A percentile compares a stretch with the other conserved stretches of the same genome.
phyloP scores from a whole-genome alignment of 2,329 filamentous ascomycete species.

The Lecanoromycetidae sp. region DNA sequence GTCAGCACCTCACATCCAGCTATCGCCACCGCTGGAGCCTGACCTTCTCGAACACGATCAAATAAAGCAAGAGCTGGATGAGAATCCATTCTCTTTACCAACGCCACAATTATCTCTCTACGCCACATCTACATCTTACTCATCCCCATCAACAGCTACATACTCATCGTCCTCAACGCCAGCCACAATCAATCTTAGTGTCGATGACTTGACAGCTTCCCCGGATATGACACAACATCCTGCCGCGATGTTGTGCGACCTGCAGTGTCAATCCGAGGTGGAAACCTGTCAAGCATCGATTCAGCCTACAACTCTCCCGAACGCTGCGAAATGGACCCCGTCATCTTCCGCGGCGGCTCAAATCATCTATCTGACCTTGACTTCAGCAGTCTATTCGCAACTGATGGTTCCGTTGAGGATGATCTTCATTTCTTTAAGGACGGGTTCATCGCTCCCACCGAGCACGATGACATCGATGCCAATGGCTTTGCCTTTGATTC shows the following conservation, averaged over 20 bases:
- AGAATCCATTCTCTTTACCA: constrained; percentile 22
- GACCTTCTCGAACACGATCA: constrained; percentile 10
- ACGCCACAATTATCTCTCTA: constrained; percentile 13
- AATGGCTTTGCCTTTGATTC: constrained; percentile 41
- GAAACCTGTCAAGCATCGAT: constrained; percentile 37
- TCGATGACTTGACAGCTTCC: constrained; percentile 41
- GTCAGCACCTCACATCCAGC: constrained; percentile 22
- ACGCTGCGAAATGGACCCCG: constrained; percentile 15
- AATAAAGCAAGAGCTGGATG: constrained; percentile 31
- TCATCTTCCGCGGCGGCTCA: constrained; percentile 20
- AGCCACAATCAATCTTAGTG: constrained; percentile 21
- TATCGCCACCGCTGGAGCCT: constrained; percentile 8
- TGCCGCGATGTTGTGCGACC: constrained; percentile 99
- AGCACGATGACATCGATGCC: constrained; percentile 19
- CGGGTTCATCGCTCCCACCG: constrained; percentile 59
- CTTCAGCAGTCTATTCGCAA: constrained; percentile 49
- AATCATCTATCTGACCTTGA: constrained; percentile 54
- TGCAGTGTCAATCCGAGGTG: constrained; percentile 98
- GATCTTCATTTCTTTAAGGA: constrained; percentile 67
- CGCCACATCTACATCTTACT: constrained; percentile 7
- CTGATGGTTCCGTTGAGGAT: constrained; percentile 55
- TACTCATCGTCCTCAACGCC: constrained; percentile 21
- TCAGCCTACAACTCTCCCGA: constrained; percentile 31
- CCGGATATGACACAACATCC: constrained; percentile 99
- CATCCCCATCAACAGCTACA: constrained; percentile 21